Conservation (phyloP, 2,329 filamentous ascomycete species). For the Thermomyces lanuginosus region DNA sequence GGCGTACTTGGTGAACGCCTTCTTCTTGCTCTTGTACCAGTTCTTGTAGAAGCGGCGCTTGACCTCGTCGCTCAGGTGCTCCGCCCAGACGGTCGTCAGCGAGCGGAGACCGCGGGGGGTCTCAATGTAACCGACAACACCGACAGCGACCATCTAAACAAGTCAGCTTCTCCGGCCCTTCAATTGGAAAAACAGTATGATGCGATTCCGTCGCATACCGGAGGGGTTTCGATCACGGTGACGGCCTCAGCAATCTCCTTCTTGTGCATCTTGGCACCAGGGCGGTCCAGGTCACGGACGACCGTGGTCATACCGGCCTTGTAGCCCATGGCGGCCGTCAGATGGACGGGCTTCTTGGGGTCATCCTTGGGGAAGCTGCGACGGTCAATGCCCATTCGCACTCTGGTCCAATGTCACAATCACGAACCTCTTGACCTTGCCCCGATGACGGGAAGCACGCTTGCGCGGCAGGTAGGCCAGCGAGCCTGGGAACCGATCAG, state of each 20-base stretch:
- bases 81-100: slow-evolving; percentile 98
- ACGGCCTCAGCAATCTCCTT: slow-evolving; percentile 88
- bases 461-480: slow-evolving; percentile 78
- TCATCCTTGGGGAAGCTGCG: slow-evolving; percentile 98
- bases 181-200: slow-evolving; percentile 28
- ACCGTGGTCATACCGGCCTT: slow-evolving; percentile 99
- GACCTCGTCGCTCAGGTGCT: slow-evolving; percentile 96
- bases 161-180: slow-evolving; percentile 10
- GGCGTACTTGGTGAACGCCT: slow-evolving; percentile 99
- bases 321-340: slow-evolving; percentile 97
- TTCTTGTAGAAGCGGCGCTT: slow-evolving; percentile 99
- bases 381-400: neutral
- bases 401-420: too few species aligned
- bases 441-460: slow-evolving; percentile 83
- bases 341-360: slow-evolving; percentile 97
- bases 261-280: slow-evolving; percentile 99
- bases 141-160: slow-evolving; percentile 93
- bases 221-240: slow-evolving; percentile 79
- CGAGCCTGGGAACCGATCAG: slow-evolving; percentile 35
- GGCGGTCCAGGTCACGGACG: slow-evolving; percentile 97
- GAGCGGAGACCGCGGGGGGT: slow-evolving; percentile 98
- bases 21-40: slow-evolving; percentile 99
- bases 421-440: slow-evolving; percentile 95
- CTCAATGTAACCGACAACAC: slow-evolving; percentile 99
- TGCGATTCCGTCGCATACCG: slow-evolving; percentile 64